Conservation (phyloP, 169 alveolate genomes). For the Plasmodium adleri region DNA sequence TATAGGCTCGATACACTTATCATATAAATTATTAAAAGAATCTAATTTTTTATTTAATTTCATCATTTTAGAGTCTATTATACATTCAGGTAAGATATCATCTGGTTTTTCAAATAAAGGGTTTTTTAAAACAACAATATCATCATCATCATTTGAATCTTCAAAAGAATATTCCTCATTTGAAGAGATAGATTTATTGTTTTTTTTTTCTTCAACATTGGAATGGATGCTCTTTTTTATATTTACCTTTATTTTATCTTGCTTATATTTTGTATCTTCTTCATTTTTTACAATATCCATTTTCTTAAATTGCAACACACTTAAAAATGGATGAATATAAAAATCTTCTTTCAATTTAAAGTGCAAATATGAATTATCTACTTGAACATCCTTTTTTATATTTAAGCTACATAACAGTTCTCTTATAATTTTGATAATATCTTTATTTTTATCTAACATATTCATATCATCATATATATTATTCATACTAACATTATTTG, state of each 20-base stretch:
- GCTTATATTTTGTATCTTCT: neutral
- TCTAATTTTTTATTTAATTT: slow-evolving; percentile 7
- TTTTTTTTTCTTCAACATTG: neutral
- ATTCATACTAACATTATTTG: neutral
- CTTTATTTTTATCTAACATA: neutral
- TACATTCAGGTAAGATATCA: neutral
- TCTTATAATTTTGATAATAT: slow-evolving; percentile 28
- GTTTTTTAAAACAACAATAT: slow-evolving; percentile 39
- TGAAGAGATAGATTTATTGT: neutral
- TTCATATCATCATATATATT: neutral
- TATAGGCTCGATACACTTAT: neutral
- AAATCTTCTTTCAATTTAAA: slow-evolving; percentile 41
- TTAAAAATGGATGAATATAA: slow-evolving; percentile 44
- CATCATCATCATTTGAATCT: slow-evolving; percentile 43
- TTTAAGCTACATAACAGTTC: slow-evolving; percentile 26
- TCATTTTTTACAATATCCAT: neutral
- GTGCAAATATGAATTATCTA: slow-evolving; percentile 13
- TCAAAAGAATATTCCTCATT: neutral
- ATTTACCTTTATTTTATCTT: neutral
- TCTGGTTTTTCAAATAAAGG: slow-evolving; percentile 29
- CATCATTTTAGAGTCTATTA: neutral
- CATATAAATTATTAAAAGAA: slow-evolving; percentile 32
- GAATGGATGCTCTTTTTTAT: too few relatives aligned
- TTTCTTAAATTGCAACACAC: slow-evolving; percentile 3
- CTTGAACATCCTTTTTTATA: slow-evolving; percentile 24